Evolutionary conservation across 352 stramenopile species (phyloP), one percentile per base, ranked within the genome.

Genomic region (Pythium vanterpoolii): DNA sequence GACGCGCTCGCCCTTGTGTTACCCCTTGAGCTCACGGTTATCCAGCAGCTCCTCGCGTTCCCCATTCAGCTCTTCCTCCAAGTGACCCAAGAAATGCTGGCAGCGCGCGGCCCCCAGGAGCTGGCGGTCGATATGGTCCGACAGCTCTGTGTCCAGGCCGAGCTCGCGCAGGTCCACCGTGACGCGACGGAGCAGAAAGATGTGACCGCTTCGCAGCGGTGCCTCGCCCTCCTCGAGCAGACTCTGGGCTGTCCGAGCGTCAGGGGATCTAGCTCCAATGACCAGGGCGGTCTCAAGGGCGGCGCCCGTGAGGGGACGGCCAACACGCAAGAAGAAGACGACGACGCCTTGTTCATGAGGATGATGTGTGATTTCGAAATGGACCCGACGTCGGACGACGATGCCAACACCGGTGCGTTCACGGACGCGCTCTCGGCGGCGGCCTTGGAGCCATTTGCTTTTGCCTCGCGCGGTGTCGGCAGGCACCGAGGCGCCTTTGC

Each of bases 311-410:
- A n/a, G n/a, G n/a, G 18, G 38, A 39, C 45, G 16, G 11, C 40
- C 3, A 13, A 40, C 18, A 55, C 19, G 5, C 39, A 42, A 1
- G 49, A 69, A 23, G 62, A 69, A n/a, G 56, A 64, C 27, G 62
- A 64, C 38, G 55, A 69, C 49, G 47, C 55, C 2, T 19, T 69
- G 47, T 69, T 69, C 48, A 62, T 64, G 50, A 64, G 60, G 62
- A 64, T 69, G 52, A 61, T 64, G 62, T 56, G 31, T 42, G 62
- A 69, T 26, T 64, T 64, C 26, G 62, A 69, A 16, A 38, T 69
- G 38, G 62, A 59, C 16, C 44, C 55, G 5, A 45, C 46, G 14
- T 39, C 46, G n/a, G 54, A 60, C 18, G 53, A 68, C 31, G 54
- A 57, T 19, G 28, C 19, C 4, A 47, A 23, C 40, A 33, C 21